Evolutionary conservation across 1,139 yeast species (phyloP), one percentile per base, ranked within the genome.

Genomic region (Dujonia santamariae): DNA sequence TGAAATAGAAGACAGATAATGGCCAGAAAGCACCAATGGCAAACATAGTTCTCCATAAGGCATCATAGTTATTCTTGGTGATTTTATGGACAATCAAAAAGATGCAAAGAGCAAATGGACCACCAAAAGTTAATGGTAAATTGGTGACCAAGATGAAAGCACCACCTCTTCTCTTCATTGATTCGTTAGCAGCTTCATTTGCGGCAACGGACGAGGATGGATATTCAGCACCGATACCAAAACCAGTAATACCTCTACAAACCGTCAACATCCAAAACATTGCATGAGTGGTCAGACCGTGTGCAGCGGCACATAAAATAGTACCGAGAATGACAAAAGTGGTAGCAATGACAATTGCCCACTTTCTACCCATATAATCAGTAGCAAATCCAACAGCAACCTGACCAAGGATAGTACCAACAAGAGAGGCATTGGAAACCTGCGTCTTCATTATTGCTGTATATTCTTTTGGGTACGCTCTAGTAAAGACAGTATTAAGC

Each of bases 11-110:
- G 28, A 84, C 81, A 3, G 80, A 61, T 29, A 82, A 57, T 1
- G 94, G 92, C 84, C 85, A 82, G 48, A 83, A 67, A 28, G 78
- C 73, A 24, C 92, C 94, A 41, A 84, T 67, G 14, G 85, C 92
- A 47, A 79, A 80, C 69, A 82, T 72, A 20, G 82, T 75, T 63
- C 92, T 77, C 88, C 90, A 83, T 24, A 80, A 57, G 3, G 80
- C 82, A 26, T 67, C 63, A 39, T 68, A 56, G 48, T 78, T 78
- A 6, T 40, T 37, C 3, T 49, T 74, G 24, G 82, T 75, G 34
- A 81, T 80, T 38, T 67, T 64, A 58, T 75, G 69, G 12, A 83
- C 88, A 48, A 84, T 80, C 43, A 83, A 61, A 52, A 83, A 84
- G 28, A 82, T 67, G 37, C 70, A 66, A 36, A 80, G 55, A n/a